Conservation (phyloP, 108 stramenopile species). For the Pelagomonas calceolata region DNA sequence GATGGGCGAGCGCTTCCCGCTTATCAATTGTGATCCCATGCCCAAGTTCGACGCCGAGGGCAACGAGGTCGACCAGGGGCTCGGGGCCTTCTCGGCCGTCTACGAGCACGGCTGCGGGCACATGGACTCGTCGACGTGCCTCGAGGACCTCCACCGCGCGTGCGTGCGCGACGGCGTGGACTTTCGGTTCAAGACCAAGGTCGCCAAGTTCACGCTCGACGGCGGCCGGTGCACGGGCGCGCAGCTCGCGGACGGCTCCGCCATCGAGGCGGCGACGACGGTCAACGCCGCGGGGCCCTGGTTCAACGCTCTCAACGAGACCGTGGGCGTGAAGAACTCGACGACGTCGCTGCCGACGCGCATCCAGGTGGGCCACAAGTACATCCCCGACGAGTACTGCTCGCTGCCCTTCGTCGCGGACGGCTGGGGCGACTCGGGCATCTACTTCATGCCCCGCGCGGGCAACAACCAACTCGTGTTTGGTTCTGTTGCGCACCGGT, state of each 20-base stretch:
- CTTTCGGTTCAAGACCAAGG: no score
- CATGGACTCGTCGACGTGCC: no score
- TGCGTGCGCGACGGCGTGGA: no score
- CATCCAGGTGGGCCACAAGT: slow-evolving; percentile 9
- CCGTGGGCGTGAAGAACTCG: neutral
- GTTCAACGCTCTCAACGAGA: slow-evolving; percentile 5
- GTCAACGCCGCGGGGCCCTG: slow-evolving; percentile 6
- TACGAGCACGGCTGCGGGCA: no score
- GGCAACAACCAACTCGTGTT: slow-evolving; percentile 7
- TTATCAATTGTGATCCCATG: no score
- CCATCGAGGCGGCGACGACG: neutral
- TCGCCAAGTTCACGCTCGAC: no score
- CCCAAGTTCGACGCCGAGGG: no score
- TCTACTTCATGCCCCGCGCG: slow-evolving; percentile 7
- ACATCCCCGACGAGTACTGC: slow-evolving; percentile 1
- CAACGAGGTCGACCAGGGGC: no score
- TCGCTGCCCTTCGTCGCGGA: slow-evolving; percentile 8
- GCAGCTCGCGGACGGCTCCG: neutral
- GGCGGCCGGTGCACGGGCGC: no score
- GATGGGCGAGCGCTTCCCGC: no score
- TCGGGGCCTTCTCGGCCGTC: no score
- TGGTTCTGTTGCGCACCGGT: slow-evolving; percentile 6
- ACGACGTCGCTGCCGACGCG: slow-evolving; percentile 6
- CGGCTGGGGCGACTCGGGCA: neutral
- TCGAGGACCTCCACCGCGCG: no score